A percentile compares a stretch with the other conserved stretches of the same genome.
These are phyloP conservation scores for Eragrostis nindensis DNA, from an alignment of 176 grass and related monocot genomes.

Conservation along the genomic window DNA sequence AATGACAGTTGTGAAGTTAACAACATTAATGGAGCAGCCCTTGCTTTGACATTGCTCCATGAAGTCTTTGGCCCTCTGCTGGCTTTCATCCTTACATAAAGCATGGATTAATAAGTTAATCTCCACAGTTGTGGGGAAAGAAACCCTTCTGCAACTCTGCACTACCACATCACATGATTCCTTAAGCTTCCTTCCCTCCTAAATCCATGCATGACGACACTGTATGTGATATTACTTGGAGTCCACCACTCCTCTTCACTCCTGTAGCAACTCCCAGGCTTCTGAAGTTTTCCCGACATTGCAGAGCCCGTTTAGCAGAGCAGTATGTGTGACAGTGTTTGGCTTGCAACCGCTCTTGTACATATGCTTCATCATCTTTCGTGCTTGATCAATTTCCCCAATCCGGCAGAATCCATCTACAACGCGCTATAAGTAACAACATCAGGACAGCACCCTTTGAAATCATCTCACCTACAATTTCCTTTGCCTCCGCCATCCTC, in stretches of 20 bases:
- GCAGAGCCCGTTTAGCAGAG: slow-evolving; percentile 88
- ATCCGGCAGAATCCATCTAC: slow-evolving; percentile 90
- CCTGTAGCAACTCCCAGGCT: slow-evolving; percentile 78
- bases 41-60: slow-evolving; percentile 93
- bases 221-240: slow-evolving; percentile 79
- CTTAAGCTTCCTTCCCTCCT: slow-evolving; percentile 90
- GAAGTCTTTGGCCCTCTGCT: slow-evolving; percentile 75
- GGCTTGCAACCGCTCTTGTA: slow-evolving; percentile 78
- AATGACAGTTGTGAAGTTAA: slow-evolving; percentile 96
- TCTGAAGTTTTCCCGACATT: slow-evolving; percentile 72
- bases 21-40: slow-evolving; percentile 83
- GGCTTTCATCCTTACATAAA: slow-evolving; percentile 64
- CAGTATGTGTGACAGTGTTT: slow-evolving; percentile 88
- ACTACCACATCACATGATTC: slow-evolving; percentile 81
- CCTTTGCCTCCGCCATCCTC: slow-evolving; percentile 85
- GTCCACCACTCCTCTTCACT: slow-evolving; percentile 92
- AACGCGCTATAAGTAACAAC: slow-evolving; percentile 89
- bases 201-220: slow-evolving; percentile 90
- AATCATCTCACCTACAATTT: slow-evolving; percentile 76
- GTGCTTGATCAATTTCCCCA: slow-evolving; percentile 77
- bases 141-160: slow-evolving; percentile 82
- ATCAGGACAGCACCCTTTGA: slow-evolving; percentile 70
- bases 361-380: slow-evolving; percentile 84
- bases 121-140: slow-evolving; percentile 78
- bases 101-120: slow-evolving; percentile 93